phyloP scores from a whole-genome alignment of 2,329 filamentous ascomycete genomes.

The Lasiodiplodia hormozganensis region DNA sequence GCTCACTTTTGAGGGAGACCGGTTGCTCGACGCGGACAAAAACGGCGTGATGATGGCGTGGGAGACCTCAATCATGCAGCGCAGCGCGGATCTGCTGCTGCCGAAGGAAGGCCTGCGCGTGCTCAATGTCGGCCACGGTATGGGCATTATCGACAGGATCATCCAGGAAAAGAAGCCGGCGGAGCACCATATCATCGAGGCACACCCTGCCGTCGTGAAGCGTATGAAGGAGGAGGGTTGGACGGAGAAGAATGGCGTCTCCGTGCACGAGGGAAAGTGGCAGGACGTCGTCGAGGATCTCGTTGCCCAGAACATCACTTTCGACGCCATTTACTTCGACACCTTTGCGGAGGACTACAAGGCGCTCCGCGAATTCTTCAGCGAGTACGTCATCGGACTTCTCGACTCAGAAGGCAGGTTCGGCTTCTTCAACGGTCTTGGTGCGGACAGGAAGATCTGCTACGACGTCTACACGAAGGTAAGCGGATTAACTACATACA shows the following conservation, averaged over 20 bases:
- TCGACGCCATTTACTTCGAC: slow-evolving; percentile 82
- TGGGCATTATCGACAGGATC: slow-evolving; percentile 59
- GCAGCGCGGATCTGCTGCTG: slow-evolving; percentile 52
- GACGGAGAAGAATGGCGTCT: slow-evolving; percentile 57
- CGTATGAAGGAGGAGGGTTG: slow-evolving; percentile 55
- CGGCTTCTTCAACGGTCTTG: slow-evolving; percentile 76
- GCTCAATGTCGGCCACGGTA: slow-evolving; percentile 59
- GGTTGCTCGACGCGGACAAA: slow-evolving; percentile 55
- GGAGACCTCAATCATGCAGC: slow-evolving; percentile 58
- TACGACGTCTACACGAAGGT: slow-evolving; percentile 94
- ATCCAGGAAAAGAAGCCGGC: slow-evolving; percentile 53
- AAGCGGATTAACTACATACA: slow-evolving; percentile 15
- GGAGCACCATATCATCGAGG: slow-evolving; percentile 59
- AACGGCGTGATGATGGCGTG: slow-evolving; percentile 63
- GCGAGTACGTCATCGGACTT: slow-evolving; percentile 81
- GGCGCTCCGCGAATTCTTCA: slow-evolving; percentile 86
- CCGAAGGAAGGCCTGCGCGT: slow-evolving; percentile 50
- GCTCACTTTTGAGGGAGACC: slow-evolving; percentile 56
- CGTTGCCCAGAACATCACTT: slow-evolving; percentile 50
- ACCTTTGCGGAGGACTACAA: slow-evolving; percentile 95
- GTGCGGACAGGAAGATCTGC: slow-evolving; percentile 88
- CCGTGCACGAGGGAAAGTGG: slow-evolving; percentile 57
- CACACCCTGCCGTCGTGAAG: slow-evolving; percentile 57
- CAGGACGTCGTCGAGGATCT: slow-evolving; percentile 57
- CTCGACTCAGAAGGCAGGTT: slow-evolving; percentile 68